Base-by-base conservation (phyloP, 140 eudicot genomes). In the Bidens hawaiensis region DNA sequence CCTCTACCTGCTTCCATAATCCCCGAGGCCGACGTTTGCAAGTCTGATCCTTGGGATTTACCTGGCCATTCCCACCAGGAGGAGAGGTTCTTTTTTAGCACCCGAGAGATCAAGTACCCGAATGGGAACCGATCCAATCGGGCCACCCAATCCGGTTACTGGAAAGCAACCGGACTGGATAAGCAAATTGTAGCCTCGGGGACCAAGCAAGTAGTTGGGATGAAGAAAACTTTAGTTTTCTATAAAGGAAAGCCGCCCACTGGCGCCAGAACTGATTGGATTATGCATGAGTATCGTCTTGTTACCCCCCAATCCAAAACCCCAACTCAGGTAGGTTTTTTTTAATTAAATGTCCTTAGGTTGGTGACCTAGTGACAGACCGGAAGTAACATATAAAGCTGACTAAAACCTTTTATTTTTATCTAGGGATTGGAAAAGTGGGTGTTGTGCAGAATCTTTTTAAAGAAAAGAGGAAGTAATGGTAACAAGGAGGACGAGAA, bases 131-230 rank as follows among this genome's bases (percentile, higher is more conserved):
- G 95, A 28, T 81, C 95, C 16, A 90, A 90, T 79, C 68, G 95
- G 62, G 90, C 95, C 6, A 84, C 97, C 2, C 82, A 36, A 16
- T 86, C 95, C 1, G 95, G 97, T 5, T 90, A 86, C 78, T 90
- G 97, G 97, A 90, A 90, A 65, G 94, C 97, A 18, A 90, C 95
- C 6, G 97, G 97, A 0, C 36, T 78, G 2, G 95, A 90, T 72
- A 90, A 86, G 78, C 79, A 83, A n/a, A 81, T 90, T 47, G 45
- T 77, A 36, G 41, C 55, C 22, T n/a, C n/a, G n/a, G n/a, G n/a
- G 16, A 68, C 58, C 46, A 74, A 34, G 16, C 83, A 68, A 33
- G 47, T 77, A 2, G 90, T 80, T 21, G 87, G 86, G 2, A 77
- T 80, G 76, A 83, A 83, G 70, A 83, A 83, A 38, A 83, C 90